Evolutionary conservation across 352 stramenopile genomes (phyloP), one percentile per base, ranked within the genome.

Genomic region (Phytophthora fragariaefolia): DNA sequence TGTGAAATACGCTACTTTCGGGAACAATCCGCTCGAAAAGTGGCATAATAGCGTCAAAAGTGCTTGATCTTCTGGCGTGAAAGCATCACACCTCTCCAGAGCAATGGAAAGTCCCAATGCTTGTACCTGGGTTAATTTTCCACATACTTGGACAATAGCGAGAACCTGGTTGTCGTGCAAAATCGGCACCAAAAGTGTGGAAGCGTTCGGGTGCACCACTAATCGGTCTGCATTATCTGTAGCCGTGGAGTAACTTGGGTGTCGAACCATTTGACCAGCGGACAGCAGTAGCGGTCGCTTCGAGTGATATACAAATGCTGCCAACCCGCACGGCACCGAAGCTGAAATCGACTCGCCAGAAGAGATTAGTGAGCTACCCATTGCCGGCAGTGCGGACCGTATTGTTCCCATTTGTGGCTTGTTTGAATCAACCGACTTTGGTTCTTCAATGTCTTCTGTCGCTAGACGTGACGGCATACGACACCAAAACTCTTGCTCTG

Each of bases 401-500:
- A 85, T 66, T 0, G 81, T 90, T 7, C 61, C 47, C 66, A 79
- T 66, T 27, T 59, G 66, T 13, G 51, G 22, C 24, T 69, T 69
- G 9, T n/a, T 43, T 0, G 26, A 18, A 13, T 63, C 45, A 18
- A 34, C 65, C 51, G 48, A 48, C 70, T 59, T 83, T 32, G 22
- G 57, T 53, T 34, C 57, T 13, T 20, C 63, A 20, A 4, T 5
- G 3, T 64, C 42, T 43, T 69, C 42, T 18, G 18, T 10, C 15
- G 46, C 20, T 23, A 42, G 30, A 20, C 58, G 65, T n/a, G 20
- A 71, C 6, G 74, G 73, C 15, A 90, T 58, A 17, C 85, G 83
- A 26, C 85, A 91, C 85, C 85, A 93, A 23, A 93, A 91, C 40
- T 93, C 85, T 17, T 92, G 79, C 58, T 92, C 79, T 4, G 82